Conservation (phyloP, 768 basidiomycete genomes). For the Agaricus sinodeliciosus region DNA sequence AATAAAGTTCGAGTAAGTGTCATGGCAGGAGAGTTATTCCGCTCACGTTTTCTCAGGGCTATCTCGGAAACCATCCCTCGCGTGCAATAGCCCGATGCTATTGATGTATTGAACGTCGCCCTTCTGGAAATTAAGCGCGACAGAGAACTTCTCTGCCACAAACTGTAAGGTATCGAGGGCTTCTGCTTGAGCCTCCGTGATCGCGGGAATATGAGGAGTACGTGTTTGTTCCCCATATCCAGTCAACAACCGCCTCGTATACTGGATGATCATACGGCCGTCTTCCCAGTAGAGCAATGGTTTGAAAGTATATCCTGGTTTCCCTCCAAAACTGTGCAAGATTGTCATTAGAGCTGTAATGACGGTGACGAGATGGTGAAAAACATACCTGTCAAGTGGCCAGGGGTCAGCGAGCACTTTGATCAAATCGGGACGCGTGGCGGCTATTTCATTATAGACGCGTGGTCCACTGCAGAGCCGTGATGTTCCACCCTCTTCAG, state of each 20-base stretch:
- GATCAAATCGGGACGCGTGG: slow-evolving; percentile 38
- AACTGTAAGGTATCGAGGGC: slow-evolving; percentile 32
- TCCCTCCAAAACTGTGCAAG: slow-evolving; percentile 27
- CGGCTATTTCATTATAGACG: slow-evolving; percentile 43
- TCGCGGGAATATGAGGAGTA: slow-evolving; percentile 32
- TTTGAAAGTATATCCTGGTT: slow-evolving; percentile 28
- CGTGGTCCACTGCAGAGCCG: slow-evolving; percentile 37
- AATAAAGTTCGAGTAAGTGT: not conserved
- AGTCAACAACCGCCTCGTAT: slow-evolving; percentile 37
- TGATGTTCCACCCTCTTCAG: slow-evolving; percentile 38
- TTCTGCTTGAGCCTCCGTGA: slow-evolving; percentile 44
- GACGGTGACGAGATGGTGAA: not conserved
- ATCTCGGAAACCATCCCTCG: slow-evolving; percentile 37
- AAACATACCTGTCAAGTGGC: slow-evolving; percentile 25
- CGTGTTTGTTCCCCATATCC: slow-evolving; percentile 31
- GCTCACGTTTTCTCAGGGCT: slow-evolving; percentile 35
- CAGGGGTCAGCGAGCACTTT: slow-evolving; percentile 34
- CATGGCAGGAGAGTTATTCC: not conserved
- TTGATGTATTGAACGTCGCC: slow-evolving; percentile 47
- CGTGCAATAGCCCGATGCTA: slow-evolving; percentile 39
- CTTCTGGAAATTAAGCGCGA: slow-evolving; percentile 40
- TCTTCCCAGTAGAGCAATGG: slow-evolving; percentile 35
- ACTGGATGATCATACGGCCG: slow-evolving; percentile 35
- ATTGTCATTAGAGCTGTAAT: not conserved
- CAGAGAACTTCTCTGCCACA: slow-evolving; percentile 34